Percentiles rank a stretch among this genome's conserved stretches.
These are phyloP conservation scores for Penicillium sp. DNA, from an alignment of 2,329 filamentous ascomycete genomes.

Conservation along the genomic window DNA sequence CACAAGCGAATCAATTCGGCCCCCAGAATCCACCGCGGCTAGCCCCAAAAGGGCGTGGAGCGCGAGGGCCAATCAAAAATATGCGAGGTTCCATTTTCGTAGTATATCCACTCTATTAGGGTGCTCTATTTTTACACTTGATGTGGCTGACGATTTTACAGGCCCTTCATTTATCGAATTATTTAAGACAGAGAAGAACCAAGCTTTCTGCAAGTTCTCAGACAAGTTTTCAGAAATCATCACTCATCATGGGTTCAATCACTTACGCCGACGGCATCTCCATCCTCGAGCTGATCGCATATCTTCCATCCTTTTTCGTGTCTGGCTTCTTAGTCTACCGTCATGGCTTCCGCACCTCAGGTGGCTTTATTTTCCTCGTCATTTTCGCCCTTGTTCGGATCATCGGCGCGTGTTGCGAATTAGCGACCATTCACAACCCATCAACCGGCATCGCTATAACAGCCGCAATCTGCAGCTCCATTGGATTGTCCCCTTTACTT, in stretches of 20 bases:
- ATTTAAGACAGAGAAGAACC: not conserved
- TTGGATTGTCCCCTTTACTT: slow-evolving; percentile 56
- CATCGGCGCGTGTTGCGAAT: slow-evolving; percentile 54
- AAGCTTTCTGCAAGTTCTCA: not conserved
- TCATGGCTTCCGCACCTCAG: slow-evolving; percentile 46
- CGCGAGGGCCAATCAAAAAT: too few relatives aligned
- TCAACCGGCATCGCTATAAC: slow-evolving; percentile 43
- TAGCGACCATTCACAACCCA: slow-evolving; percentile 54
- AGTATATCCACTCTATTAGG: too few relatives aligned
- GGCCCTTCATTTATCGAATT: too few relatives aligned
- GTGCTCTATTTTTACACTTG: too few relatives aligned
- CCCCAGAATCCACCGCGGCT: too few relatives aligned
- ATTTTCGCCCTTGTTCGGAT: slow-evolving; percentile 59
- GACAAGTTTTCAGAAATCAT: too few relatives aligned
- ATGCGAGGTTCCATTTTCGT: too few relatives aligned
- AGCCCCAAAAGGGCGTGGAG: too few relatives aligned
- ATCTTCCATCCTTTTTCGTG: slow-evolving; percentile 38
- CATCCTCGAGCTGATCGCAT: slow-evolving; percentile 42
- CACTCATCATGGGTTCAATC: slow-evolving; percentile 16
- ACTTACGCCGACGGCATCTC: slow-evolving; percentile 37
- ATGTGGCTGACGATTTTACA: too few relatives aligned
- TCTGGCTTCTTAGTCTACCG: slow-evolving; percentile 36
- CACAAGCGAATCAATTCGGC: too few relatives aligned
- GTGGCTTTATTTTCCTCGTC: slow-evolving; percentile 60
- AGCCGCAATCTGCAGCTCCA: slow-evolving; percentile 49